These are phyloP conservation scores for Aspergillus bertholletiae DNA, from an alignment of 495 filamentous ascomycete species.

Conservation along the genomic window DNA sequence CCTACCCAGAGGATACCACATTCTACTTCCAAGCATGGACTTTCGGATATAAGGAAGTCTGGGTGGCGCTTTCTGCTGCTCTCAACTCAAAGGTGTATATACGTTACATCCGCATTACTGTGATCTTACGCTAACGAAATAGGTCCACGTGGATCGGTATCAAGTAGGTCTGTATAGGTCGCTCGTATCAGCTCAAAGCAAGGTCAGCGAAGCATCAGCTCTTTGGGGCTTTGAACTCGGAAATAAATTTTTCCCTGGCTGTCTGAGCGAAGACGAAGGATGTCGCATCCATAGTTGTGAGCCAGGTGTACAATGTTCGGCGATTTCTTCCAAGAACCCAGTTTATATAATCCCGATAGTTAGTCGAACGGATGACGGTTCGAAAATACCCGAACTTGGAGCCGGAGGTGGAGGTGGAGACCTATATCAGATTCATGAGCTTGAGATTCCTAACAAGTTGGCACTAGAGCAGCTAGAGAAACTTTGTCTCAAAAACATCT, in stretches of 20 bases:
- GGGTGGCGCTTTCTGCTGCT: conserved; percentile 72
- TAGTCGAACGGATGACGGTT: conserved; percentile 49
- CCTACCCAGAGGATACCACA: conserved; percentile 69
- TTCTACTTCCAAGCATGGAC: conserved; percentile 93
- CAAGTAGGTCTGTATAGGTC: conserved; percentile 71
- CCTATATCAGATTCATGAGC: conserved; percentile 59
- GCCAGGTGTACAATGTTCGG: conserved; percentile 60
- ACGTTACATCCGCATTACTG: neutral
- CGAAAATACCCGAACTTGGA: conserved; percentile 67
- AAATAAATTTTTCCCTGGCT: conserved; percentile 65
- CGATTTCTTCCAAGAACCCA: conserved; percentile 47
- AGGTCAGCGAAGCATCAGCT: conserved; percentile 56
- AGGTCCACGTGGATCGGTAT: conserved; percentile 84
- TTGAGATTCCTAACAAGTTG: conserved; percentile 50
- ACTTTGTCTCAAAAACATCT: conserved; percentile 40
- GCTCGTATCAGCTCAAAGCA: conserved; percentile 38
- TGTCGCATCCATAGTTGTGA: conserved; percentile 90
- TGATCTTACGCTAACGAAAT: conserved; percentile 8
- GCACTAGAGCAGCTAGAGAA: conserved; percentile 46
- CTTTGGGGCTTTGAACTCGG: conserved; percentile 76
- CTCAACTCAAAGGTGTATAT: conserved; percentile 58
- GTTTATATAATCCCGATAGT: conserved; percentile 81
- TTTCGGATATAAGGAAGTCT: conserved; percentile 90
- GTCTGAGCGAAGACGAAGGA: conserved; percentile 59
- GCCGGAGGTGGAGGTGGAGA: conserved; percentile 79